These are phyloP conservation scores for Fusarium sp. DNA, from an alignment of 2,329 filamentous ascomycete species.

Conservation along the genomic window DNA sequence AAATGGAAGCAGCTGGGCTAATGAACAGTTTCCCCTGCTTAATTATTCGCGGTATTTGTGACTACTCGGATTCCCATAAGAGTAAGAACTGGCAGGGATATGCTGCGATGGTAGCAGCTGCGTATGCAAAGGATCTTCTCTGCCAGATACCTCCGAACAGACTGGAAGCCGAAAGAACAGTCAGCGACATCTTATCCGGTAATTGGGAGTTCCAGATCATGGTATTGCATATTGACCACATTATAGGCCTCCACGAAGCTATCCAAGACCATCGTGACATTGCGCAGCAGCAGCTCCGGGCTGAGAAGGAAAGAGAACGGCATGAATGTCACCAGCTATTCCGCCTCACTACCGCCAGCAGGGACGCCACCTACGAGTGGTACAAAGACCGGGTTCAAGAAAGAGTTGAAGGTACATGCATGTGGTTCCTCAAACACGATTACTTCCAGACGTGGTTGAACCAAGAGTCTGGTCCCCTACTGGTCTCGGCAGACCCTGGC, in stretches of 20 bases:
- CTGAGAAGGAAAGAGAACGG: not conserved
- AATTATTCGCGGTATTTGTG: not conserved
- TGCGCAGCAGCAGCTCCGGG: not conserved
- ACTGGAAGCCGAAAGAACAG: not conserved
- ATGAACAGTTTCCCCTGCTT: not conserved
- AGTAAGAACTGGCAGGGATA: conserved; percentile 48
- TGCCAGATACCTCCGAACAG: conserved; percentile 1
- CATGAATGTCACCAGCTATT: not conserved
- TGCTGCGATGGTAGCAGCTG: conserved; percentile 49
- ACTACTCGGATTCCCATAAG: not conserved
- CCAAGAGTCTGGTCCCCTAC: conserved; percentile 44
- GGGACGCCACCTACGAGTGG: not conserved
- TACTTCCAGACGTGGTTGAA: not conserved
- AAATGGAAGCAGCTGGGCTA: not conserved
- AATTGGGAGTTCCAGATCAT: not conserved
- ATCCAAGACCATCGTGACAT: not conserved
- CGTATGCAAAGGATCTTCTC: not conserved
- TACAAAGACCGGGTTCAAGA: not conserved
- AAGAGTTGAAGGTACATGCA: not conserved
- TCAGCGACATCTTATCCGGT: not conserved
- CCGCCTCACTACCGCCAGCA: not conserved
- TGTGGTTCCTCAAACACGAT: not conserved
- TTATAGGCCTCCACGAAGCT: not conserved
- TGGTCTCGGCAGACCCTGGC: conserved; percentile 54
- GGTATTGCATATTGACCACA: not conserved